phyloP scores from a whole-genome alignment of 2,329 filamentous ascomycete genomes.

The Akanthomyces lecanii region DNA sequence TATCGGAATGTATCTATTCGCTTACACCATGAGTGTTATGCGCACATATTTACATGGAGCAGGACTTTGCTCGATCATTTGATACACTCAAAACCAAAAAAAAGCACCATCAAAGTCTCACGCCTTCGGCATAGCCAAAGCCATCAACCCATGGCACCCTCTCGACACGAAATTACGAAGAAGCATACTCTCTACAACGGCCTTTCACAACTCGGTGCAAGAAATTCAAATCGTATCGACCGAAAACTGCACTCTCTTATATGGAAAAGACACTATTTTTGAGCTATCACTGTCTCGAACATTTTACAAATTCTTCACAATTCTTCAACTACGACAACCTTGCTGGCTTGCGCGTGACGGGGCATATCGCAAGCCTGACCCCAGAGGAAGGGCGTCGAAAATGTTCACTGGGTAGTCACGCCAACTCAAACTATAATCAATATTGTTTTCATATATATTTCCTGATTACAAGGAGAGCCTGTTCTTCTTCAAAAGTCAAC shows the following conservation, averaged over 20 bases:
- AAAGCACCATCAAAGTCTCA: background rate
- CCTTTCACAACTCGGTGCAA: background rate
- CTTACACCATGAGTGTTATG: background rate
- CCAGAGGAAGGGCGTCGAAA: background rate
- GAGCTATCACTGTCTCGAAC: background rate
- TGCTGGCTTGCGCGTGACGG: background rate
- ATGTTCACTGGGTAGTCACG: background rate
- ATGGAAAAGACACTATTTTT: background rate
- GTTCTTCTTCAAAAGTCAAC: background rate
- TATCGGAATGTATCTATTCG: background rate
- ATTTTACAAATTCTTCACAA: background rate
- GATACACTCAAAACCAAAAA: background rate
- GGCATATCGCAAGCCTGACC: background rate
- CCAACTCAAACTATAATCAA: background rate
- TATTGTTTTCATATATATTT: too few relatives aligned
- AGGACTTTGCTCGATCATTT: background rate
- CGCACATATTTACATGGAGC: background rate
- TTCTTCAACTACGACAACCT: background rate
- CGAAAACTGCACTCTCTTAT: background rate
- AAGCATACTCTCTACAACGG: background rate
- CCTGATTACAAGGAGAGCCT: background rate
- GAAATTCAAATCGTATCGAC: background rate
- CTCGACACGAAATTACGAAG: background rate
- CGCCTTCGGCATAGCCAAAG: background rate
- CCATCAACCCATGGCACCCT: constrained; percentile 7